Evolutionary conservation across 2,329 filamentous ascomycete species (phyloP), one percentile per base, ranked within the genome.

Genomic region (Cercospora citrullina): DNA sequence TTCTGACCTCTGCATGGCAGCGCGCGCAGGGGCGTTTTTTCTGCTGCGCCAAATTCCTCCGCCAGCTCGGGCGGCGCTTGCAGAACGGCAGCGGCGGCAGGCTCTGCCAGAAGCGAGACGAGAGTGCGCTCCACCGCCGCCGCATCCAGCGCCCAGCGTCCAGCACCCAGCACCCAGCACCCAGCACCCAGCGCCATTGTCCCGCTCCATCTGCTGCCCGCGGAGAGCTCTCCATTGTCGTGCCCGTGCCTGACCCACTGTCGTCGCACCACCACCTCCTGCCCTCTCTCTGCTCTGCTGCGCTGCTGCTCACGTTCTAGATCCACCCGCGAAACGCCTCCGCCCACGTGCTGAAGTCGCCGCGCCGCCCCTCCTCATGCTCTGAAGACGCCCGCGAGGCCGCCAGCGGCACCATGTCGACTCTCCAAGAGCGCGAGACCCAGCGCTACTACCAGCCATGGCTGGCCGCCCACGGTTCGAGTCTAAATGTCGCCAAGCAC

Each of bases 401-500:
- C 53, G 53, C 26, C 57, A 26, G 21, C 33, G 42, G 39, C 63
- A 45, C 31, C 26, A 63, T 63, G 53, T 51, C 60, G 12, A 61
- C 66, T 16, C 58, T 68, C 31, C 62, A 65, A 14, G 63, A 62
- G 30, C 66, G 66, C 21, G 67, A 68, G 58, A 58, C 66, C 9
- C 70, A 72, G 62, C 70, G 70, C 55, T 70, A 72, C 64, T 72
- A 72, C 42, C 67, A 73, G 58, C 72, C 72, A 12, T 74, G 74
- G 72, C 71, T 74, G 8, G 70, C 71, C 9, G 71, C 71, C 8
- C 74, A 75, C 30, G 74, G 69, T 63, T 69, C 67, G 21, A 66
- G 68, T 9, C 65, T 73, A 26, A 73, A 71, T 23, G 73, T 76
- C 62, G 74, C 72, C 31, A 70, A 71, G 31, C 68, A 75, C 36